These are phyloP conservation scores for Hypericum androsaemum DNA, from an alignment of 345 rosid species.

Conservation along the genomic window DNA sequence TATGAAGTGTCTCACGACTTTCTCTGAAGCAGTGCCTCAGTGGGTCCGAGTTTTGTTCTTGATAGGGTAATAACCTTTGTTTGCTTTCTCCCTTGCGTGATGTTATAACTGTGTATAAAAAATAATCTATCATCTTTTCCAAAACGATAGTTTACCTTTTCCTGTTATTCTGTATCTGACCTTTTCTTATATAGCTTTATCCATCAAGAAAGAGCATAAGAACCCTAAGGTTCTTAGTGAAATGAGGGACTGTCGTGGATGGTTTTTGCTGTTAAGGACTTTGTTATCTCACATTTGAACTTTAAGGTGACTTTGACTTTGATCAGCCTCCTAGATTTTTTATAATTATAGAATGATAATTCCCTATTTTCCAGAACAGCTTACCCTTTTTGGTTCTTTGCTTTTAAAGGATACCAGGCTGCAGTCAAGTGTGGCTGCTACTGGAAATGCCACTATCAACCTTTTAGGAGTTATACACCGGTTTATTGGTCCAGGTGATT, in stretches of 20 bases:
- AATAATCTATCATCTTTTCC: neutral
- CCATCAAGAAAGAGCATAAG: constrained; percentile 95
- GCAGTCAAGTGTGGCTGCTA: constrained; percentile 97
- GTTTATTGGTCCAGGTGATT: constrained; percentile 91
- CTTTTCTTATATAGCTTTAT: constrained; percentile 44
- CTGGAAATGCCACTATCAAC: constrained; percentile 96
- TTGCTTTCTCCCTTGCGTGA: too few species aligned
- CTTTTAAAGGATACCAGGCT: constrained; percentile 70
- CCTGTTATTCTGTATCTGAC: too few species aligned
- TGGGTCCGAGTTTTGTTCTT: constrained; percentile 95
- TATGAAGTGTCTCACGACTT: constrained; percentile 85
- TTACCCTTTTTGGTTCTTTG: constrained; percentile 2
- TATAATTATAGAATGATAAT: constrained; percentile 1
- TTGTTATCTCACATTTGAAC: constrained; percentile 76
- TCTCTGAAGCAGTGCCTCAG: constrained; percentile 92
- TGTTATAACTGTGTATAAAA: neutral
- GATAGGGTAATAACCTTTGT: constrained; percentile 45
- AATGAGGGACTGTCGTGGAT: constrained; percentile 64
- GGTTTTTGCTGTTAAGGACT: constrained; percentile 91
- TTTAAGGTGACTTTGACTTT: constrained; percentile 56
- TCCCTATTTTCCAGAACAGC: constrained; percentile 2
- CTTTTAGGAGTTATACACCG: constrained; percentile 82
- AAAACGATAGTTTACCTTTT: too few species aligned
- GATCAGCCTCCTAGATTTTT: constrained; percentile 2
- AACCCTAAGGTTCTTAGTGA: constrained; percentile 99